phyloP scores from a whole-genome alignment of 495 filamentous ascomycete species.

The Penicillium chermesinum region DNA sequence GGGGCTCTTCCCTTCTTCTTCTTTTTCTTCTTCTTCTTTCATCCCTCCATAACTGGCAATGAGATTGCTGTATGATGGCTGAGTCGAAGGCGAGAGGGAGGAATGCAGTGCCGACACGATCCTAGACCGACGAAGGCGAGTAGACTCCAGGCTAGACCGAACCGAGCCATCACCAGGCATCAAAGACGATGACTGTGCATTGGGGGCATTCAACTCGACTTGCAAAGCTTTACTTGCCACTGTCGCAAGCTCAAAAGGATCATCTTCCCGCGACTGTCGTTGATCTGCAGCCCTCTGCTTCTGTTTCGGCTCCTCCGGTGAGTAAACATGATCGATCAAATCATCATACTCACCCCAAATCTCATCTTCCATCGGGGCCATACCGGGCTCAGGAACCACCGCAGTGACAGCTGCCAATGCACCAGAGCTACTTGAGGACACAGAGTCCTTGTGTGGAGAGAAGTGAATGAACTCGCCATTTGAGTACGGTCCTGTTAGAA shows the following conservation, averaged over 20 bases:
- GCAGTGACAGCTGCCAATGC: slow-evolving; percentile 56
- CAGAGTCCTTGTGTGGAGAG: slow-evolving; percentile 64
- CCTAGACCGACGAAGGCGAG: slow-evolving; percentile 36
- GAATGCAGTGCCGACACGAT: slow-evolving; percentile 40
- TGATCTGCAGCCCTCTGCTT: background rate
- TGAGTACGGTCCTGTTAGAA: slow-evolving; percentile 36
- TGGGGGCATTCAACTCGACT: slow-evolving; percentile 27
- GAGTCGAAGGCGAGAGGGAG: slow-evolving; percentile 35
- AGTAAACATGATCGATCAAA: slow-evolving; percentile 67
- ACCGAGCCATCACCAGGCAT: slow-evolving; percentile 20
- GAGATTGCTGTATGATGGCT: slow-evolving; percentile 37
- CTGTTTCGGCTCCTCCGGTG: slow-evolving; percentile 38
- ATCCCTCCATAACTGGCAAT: slow-evolving; percentile 30
- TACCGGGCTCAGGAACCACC: slow-evolving; percentile 52
- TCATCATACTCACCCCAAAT: slow-evolving; percentile 96
- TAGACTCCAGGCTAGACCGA: slow-evolving; percentile 29
- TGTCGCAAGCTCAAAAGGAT: slow-evolving; percentile 34
- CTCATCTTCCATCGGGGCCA: slow-evolving; percentile 71
- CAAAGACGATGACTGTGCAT: slow-evolving; percentile 6
- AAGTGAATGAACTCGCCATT: slow-evolving; percentile 64
- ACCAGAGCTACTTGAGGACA: slow-evolving; percentile 64
- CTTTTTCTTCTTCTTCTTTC: slow-evolving; percentile 9
- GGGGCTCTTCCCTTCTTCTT: slow-evolving; percentile 8
- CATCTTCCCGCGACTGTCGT: slow-evolving; percentile 12
- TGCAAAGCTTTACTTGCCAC: slow-evolving; percentile 41